Conservation (phyloP, 2,329 filamentous ascomycete species). For the Boeremia lycopersici region DNA sequence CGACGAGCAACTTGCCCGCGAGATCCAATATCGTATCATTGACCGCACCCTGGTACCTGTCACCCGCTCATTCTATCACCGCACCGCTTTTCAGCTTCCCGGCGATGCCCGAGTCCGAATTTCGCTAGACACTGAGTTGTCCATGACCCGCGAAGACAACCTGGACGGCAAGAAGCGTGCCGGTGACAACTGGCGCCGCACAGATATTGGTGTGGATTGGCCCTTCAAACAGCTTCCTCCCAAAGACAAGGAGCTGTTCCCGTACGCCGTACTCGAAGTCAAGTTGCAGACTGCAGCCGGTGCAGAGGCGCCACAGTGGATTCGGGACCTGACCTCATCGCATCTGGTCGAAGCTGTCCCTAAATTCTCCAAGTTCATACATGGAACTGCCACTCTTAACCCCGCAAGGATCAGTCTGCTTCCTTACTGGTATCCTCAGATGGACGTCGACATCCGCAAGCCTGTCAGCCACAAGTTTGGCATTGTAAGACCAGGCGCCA, state of each 20-base stretch:
- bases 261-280: slow-evolving; percentile 94
- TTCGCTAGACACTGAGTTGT: slow-evolving; percentile 93
- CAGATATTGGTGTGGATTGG: slow-evolving; percentile 96
- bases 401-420: slow-evolving; percentile 85
- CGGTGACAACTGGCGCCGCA: slow-evolving; percentile 93
- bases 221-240: slow-evolving; percentile 88
- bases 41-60: slow-evolving; percentile 87
- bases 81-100: slow-evolving; percentile 95
- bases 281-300: slow-evolving; percentile 96
- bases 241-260: slow-evolving; percentile 87
- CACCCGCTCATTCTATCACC: slow-evolving; percentile 95
- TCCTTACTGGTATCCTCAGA: slow-evolving; percentile 98
- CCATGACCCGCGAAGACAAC: slow-evolving; percentile 95
- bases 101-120: slow-evolving; percentile 96
- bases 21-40: slow-evolving; percentile 92
- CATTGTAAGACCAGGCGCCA: slow-evolving; percentile 79
- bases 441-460: slow-evolving; percentile 97
- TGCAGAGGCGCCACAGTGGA: slow-evolving; percentile 95
- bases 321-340: slow-evolving; percentile 87
- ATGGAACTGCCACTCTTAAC: slow-evolving; percentile 87
- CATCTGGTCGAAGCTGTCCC: slow-evolving; percentile 98
- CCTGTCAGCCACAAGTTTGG: slow-evolving; percentile 87
- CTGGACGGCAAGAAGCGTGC: slow-evolving; percentile 76
- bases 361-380: slow-evolving; percentile 99
- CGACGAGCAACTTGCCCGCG: slow-evolving; percentile 84